Evolutionary conservation across 768 basidiomycete species (phyloP).

Genomic region (Amanita phalloides): DNA sequence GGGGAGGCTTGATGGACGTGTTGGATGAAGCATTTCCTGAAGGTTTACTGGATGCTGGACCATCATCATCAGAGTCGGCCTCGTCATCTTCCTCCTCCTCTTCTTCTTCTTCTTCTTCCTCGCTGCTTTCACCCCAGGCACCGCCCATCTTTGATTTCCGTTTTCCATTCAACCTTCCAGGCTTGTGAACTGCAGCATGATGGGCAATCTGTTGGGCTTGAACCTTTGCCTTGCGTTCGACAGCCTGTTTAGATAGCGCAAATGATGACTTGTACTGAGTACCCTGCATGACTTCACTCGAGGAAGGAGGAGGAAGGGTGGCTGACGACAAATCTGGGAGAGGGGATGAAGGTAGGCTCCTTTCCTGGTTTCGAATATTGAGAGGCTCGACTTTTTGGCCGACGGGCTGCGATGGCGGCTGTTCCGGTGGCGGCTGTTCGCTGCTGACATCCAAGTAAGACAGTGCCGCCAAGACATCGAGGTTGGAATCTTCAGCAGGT

Average conservation of each 20-base stretch:
- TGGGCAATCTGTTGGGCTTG: slow-evolving; percentile 79
- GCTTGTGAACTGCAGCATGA: slow-evolving; percentile 66
- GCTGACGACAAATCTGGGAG: not conserved
- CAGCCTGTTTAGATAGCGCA: slow-evolving; percentile 73
- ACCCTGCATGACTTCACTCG: slow-evolving; percentile 7
- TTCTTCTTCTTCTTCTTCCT: slow-evolving; percentile 82
- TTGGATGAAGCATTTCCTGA: slow-evolving; percentile 14
- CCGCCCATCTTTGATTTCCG: slow-evolving; percentile 49
- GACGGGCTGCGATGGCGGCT: slow-evolving; percentile 20
- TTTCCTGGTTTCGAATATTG: slow-evolving; percentile 20
- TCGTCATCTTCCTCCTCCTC: slow-evolving; percentile 70
- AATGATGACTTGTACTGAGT: slow-evolving; percentile 75
- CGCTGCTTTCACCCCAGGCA: slow-evolving; percentile 64
- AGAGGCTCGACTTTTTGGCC: slow-evolving; percentile 23
- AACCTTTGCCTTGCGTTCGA: slow-evolving; percentile 73
- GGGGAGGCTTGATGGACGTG: slow-evolving; percentile 17
- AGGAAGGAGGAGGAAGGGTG: slow-evolving; percentile 15
- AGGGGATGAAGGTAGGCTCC: slow-evolving; percentile 9
- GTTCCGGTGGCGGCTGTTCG: slow-evolving; percentile 23
- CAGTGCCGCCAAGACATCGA: slow-evolving; percentile 71
- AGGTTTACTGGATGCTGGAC: slow-evolving; percentile 18
- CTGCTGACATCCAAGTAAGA: slow-evolving; percentile 58
- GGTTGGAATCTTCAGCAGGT: slow-evolving; percentile 33
- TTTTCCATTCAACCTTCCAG: slow-evolving; percentile 57
- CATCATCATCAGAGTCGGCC: slow-evolving; percentile 50